Conservation (phyloP, 75 land plant genomes). For the Selaginella moellendorffii region DNA sequence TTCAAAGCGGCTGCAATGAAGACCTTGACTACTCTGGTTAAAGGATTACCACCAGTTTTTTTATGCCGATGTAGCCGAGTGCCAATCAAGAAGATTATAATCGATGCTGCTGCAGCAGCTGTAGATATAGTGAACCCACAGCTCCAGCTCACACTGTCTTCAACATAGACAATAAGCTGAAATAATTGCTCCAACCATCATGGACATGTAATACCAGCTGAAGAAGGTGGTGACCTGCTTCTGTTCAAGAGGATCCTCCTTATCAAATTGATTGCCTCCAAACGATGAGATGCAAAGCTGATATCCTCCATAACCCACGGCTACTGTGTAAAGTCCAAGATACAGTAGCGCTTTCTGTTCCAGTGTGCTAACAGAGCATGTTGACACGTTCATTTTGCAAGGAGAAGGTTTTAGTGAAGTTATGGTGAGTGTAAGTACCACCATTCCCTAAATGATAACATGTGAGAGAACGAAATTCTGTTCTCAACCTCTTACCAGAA, state of each 20-base stretch:
- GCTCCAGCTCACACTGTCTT: conserved; percentile 21
- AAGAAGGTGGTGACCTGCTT: conserved; percentile 50
- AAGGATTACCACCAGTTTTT: conserved; percentile 27
- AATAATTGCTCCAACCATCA: conserved; percentile 49
- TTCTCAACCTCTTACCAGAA: conserved; percentile 42
- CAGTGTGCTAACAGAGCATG: too few relatives aligned
- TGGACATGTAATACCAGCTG: conserved; percentile 56
- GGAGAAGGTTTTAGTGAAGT: too few relatives aligned
- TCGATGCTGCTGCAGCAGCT: background rate
- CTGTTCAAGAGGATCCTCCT: background rate
- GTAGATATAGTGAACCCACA: conserved; percentile 18
- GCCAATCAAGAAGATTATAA: conserved; percentile 8
- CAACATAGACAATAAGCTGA: conserved; percentile 52
- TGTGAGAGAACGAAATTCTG: too few relatives aligned
- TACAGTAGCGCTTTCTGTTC: conserved; percentile 27
- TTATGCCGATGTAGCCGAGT: conserved; percentile 27
- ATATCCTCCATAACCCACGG: conserved; percentile 56
- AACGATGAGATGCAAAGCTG: conserved; percentile 62
- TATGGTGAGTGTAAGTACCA: conserved; percentile 58
- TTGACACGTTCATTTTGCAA: too few relatives aligned
- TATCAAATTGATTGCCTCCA: conserved; percentile 54
- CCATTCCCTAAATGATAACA: conserved; percentile 43
- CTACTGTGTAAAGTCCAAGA: conserved; percentile 45
- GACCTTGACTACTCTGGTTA: conserved; percentile 9
- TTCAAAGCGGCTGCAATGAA: conserved; percentile 14